phyloP scores from a whole-genome alignment of 306 rosid species.

The Prosopis cineraria region DNA sequence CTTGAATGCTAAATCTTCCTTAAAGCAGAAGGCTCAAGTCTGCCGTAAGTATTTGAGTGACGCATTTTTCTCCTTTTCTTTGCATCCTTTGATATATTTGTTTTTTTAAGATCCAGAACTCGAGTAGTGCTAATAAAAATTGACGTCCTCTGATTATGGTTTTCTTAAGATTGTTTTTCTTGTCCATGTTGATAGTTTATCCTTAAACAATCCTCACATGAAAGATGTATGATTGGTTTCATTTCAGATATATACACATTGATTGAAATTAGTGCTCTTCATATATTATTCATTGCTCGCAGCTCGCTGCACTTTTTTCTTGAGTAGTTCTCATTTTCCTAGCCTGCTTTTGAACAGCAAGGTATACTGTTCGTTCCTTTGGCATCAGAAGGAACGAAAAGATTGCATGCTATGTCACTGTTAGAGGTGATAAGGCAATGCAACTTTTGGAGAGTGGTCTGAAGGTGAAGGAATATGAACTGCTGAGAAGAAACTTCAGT shows the following conservation, averaged over 20 bases:
- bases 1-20: background rate
- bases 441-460: too few species aligned
- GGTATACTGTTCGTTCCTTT: constrained; percentile 81
- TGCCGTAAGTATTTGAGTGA: background rate
- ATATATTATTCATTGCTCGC: background rate
- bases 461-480: constrained; percentile 84
- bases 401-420: constrained; percentile 88
- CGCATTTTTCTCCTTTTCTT: background rate
- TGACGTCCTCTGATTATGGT: background rate
- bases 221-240: background rate
- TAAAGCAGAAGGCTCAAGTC: background rate
- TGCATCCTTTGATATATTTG: background rate
- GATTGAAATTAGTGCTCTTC: background rate
- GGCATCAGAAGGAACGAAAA: constrained; percentile 87
- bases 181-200: too few species aligned
- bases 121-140: background rate
- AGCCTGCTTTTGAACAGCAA: constrained; percentile 43
- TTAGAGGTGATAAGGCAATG: constrained; percentile 84
- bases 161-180: background rate
- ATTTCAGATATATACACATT: background rate
- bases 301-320: background rate
- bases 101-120: background rate
- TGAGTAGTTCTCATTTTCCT: background rate
- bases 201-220: background rate
- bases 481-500: constrained; percentile 76